These are phyloP conservation scores for Acanthamoeba healyi DNA, from an alignment of 208 protist species.

Conservation along the genomic window DNA sequence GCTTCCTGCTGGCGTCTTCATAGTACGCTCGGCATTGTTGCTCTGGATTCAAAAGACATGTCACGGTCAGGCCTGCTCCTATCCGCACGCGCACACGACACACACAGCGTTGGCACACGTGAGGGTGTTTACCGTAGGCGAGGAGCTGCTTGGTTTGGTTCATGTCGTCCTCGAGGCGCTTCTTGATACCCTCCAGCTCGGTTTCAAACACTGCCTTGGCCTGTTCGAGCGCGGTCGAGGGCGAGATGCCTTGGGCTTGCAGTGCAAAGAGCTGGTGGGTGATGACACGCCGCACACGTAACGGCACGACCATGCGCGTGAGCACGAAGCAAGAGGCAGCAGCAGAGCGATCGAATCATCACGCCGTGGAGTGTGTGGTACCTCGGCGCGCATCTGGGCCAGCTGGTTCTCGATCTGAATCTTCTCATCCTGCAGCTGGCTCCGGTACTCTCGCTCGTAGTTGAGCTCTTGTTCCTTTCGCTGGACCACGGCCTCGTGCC, in stretches of 20 bases:
- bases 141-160: conserved; percentile 34
- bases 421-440: conserved; percentile 2
- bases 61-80: too few relatives aligned
- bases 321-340: too few relatives aligned
- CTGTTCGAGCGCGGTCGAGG: background rate
- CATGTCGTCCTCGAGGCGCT: conserved; percentile 36
- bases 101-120: too few relatives aligned
- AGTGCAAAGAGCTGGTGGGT: background rate
- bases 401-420: conserved; percentile 31
- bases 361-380: background rate
- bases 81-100: background rate
- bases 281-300: too few relatives aligned
- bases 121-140: background rate
- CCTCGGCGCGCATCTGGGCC: conserved; percentile 6
- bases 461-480: conserved; percentile 26
- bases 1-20: background rate
- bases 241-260: background rate
- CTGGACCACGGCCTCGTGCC: conserved; percentile 7
- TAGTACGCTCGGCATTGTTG: conserved; percentile 40
- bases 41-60: background rate
- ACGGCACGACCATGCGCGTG: background rate
- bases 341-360: background rate
- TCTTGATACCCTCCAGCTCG: conserved; percentile 5
- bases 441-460: conserved; percentile 30
- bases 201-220: background rate